Percentiles rank a stretch among this genome's conserved stretches.
Evolutionary conservation across 768 basidiomycete species (phyloP).

Genomic region (Calocera viscosa): DNA sequence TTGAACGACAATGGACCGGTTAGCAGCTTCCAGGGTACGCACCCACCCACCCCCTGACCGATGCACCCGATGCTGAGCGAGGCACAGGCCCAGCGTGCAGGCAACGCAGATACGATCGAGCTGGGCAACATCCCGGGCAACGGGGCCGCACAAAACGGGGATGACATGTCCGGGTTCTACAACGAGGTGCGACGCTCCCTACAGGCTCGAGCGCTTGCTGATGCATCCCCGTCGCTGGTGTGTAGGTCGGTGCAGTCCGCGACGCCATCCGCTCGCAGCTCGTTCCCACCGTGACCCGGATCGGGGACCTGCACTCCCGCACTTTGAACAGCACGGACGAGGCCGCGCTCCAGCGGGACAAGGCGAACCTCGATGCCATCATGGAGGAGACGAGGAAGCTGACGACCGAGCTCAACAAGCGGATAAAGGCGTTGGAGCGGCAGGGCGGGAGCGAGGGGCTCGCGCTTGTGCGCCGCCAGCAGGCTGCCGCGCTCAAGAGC

Average conservation of each 20-base stretch:
- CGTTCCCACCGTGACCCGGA: constrained; percentile 20
- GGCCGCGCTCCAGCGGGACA: constrained; percentile 45
- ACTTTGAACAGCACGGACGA: constrained; percentile 70
- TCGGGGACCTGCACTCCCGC: constrained; percentile 61
- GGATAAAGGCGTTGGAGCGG: constrained; percentile 48
- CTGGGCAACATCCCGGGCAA: not conserved
- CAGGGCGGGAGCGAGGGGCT: constrained; percentile 56
- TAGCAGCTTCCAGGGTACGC: not conserved
- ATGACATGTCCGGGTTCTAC: constrained; percentile 18
- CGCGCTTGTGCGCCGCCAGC: constrained; percentile 55
- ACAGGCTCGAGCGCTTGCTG: no score
- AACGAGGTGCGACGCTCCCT: constrained; percentile 14
- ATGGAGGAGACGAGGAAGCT: constrained; percentile 47
- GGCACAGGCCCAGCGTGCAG: not conserved
- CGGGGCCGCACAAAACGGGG: constrained; percentile 7
- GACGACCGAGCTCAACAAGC: constrained; percentile 43
- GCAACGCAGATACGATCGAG: not conserved
- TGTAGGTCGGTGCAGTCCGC: constrained; percentile 7
- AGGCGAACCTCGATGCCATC: constrained; percentile 46
- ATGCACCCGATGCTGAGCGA: not conserved
- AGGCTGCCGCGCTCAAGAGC: constrained; percentile 36
- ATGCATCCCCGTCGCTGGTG: no score
- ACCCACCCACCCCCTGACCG: not conserved
- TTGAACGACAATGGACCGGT: not conserved
- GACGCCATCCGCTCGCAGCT: constrained; percentile 8